Conservation (phyloP, 2,329 filamentous ascomycete species). For the Meredithiella fracta region DNA sequence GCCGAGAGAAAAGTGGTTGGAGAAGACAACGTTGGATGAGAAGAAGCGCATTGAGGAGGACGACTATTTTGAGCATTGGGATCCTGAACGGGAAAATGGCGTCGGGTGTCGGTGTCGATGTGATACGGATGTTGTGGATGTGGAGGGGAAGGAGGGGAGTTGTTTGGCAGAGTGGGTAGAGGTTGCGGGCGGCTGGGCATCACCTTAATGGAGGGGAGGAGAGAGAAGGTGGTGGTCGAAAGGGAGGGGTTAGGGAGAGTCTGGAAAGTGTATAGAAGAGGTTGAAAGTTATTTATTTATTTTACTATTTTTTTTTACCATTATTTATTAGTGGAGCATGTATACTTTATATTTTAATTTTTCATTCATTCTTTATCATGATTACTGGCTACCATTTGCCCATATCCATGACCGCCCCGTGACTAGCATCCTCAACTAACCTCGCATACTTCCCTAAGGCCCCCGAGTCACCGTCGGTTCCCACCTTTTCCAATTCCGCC, state of each 20-base stretch:
- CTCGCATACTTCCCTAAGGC: conserved; percentile 79
- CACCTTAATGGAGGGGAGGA: conserved; percentile 15
- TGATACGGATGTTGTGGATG: conserved; percentile 92
- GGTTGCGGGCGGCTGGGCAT: conserved; percentile 82
- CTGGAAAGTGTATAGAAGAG: no score
- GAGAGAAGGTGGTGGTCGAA: no score
- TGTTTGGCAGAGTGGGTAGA: conserved; percentile 95
- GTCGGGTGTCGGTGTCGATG: conserved; percentile 93
- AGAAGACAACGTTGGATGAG: conserved; percentile 64
- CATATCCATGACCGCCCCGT: conserved; percentile 73
- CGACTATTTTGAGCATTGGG: conserved; percentile 83
- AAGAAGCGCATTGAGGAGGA: conserved; percentile 82
- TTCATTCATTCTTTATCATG: background rate
- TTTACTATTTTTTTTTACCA: background rate
- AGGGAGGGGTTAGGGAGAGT: no score
- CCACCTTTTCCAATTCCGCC: conserved; percentile 54
- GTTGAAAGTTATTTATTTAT: no score
- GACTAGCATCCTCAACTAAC: conserved; percentile 78
- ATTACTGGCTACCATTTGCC: conserved; percentile 12
- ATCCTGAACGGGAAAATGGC: conserved; percentile 81
- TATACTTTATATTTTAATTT: no score
- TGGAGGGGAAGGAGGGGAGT: conserved; percentile 92
- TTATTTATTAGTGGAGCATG: background rate
- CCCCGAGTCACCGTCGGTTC: conserved; percentile 61
- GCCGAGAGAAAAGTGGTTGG: conserved; percentile 61